phyloP scores from a whole-genome alignment of 768 basidiomycete genomes.

The Lactarius hatsudake region DNA sequence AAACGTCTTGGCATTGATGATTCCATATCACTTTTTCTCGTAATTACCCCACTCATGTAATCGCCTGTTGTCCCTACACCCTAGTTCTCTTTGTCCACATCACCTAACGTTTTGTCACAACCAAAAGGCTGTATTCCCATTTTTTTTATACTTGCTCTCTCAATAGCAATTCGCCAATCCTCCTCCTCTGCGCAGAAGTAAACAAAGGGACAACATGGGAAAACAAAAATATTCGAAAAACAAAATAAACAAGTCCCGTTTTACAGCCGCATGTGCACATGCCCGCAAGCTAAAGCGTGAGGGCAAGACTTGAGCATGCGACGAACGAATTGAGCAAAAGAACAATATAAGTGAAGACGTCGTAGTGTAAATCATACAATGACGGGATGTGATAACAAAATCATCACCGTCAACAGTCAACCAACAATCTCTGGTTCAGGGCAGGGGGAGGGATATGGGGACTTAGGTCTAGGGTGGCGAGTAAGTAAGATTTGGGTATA shows the following conservation, averaged over 20 bases:
- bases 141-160: constrained; percentile 1
- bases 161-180: background rate
- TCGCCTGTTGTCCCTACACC: background rate
- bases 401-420: constrained; percentile 18
- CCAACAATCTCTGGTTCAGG: background rate
- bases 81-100: background rate
- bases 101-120: constrained; percentile 4
- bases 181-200: constrained; percentile 2
- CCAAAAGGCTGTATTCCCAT: constrained; percentile 6
- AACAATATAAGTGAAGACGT: background rate
- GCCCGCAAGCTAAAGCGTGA: constrained; percentile 2
- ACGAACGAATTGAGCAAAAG: constrained; percentile 2
- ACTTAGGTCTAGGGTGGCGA: background rate
- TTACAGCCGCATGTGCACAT: constrained; percentile 1
- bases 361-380: constrained; percentile 14
- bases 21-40: background rate
- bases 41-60: background rate
- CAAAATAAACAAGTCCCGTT: background rate
- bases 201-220: background rate
- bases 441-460: background rate
- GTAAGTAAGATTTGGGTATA: constrained; percentile 19
- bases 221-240: background rate
- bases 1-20: background rate
- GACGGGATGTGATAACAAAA: background rate
- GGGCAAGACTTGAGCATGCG: background rate